A percentile compares a stretch with the other conserved stretches of the same genome.
Conservation (phyloP, 352 stramenopile species). For the Aphanomyces astaci region DNA sequence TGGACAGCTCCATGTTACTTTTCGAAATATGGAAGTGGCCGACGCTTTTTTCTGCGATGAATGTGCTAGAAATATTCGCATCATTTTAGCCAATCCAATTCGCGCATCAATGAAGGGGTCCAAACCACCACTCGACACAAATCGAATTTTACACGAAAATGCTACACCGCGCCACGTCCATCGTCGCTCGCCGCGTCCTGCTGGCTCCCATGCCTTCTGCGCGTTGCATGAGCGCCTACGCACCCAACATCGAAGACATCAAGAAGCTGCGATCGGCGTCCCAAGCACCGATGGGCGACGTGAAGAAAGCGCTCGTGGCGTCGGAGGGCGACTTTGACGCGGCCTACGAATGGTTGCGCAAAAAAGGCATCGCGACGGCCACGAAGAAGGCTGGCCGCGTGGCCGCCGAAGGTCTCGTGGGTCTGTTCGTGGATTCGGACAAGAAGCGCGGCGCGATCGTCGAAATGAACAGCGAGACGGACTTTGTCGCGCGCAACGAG, state of each 20-base stretch:
- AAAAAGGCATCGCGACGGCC: slow-evolving; percentile 78
- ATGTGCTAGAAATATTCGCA: not conserved
- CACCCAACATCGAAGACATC: slow-evolving; percentile 75
- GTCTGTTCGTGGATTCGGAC: slow-evolving; percentile 64
- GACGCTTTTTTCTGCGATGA: slow-evolving; percentile 15
- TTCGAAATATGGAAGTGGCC: too few relatives aligned
- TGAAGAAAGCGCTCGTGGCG: slow-evolving; percentile 78
- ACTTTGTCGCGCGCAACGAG: slow-evolving; percentile 92
- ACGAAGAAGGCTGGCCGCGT: slow-evolving; percentile 69
- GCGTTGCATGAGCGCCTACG: slow-evolving; percentile 54
- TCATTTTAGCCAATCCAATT: slow-evolving; percentile 5
- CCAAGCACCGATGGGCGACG: slow-evolving; percentile 82
- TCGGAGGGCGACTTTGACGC: slow-evolving; percentile 73
- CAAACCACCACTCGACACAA: slow-evolving; percentile 6
- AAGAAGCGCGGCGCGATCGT: slow-evolving; percentile 68
- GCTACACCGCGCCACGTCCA: not conserved
- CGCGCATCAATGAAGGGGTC: not conserved
- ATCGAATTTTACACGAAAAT: not conserved
- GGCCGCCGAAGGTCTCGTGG: slow-evolving; percentile 69
- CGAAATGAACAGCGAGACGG: slow-evolving; percentile 92
- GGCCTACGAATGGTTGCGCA: slow-evolving; percentile 84
- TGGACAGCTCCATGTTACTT: slow-evolving; percentile 57
- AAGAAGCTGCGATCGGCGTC: slow-evolving; percentile 83
- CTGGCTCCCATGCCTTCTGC: not conserved
- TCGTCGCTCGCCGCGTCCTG: slow-evolving; percentile 15